These are phyloP conservation scores for Talaromyces albobiverticillius DNA, from an alignment of 2,329 filamentous ascomycete genomes.

Conservation along the genomic window DNA sequence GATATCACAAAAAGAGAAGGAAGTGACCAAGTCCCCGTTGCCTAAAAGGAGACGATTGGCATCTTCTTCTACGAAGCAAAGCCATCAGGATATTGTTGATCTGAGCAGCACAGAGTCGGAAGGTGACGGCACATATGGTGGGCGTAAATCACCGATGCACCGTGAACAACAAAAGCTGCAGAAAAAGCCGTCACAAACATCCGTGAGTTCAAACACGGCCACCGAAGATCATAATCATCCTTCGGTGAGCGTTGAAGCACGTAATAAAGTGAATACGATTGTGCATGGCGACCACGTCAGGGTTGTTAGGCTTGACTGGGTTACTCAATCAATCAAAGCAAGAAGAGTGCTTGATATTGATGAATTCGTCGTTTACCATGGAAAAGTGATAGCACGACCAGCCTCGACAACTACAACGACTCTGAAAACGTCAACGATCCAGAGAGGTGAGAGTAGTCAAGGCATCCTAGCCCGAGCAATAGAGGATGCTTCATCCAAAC, in stretches of 20 bases:
- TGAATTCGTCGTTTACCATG: constrained; percentile 53
- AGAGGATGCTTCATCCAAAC: constrained; percentile 39
- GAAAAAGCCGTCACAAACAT: constrained; percentile 12
- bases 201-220: background rate
- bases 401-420: background rate
- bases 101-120: constrained; percentile 27
- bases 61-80: background rate
- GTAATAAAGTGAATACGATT: background rate
- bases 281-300: constrained; percentile 36
- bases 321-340: constrained; percentile 46
- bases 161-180: constrained; percentile 14
- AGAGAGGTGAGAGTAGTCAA: background rate
- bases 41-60: constrained; percentile 28
- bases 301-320: constrained; percentile 55
- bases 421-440: background rate
- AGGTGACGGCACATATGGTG: background rate
- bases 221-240: background rate
- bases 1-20: background rate
- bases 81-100: constrained; percentile 23
- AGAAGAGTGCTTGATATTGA: constrained; percentile 45
- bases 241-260: too few species aligned
- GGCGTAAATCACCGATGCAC: constrained; percentile 16
- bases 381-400: constrained; percentile 41
- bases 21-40: constrained; percentile 16
- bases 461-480: constrained; percentile 43